phyloP scores from a whole-genome alignment of 2,329 filamentous ascomycete genomes.

The Epichloe typhina region DNA sequence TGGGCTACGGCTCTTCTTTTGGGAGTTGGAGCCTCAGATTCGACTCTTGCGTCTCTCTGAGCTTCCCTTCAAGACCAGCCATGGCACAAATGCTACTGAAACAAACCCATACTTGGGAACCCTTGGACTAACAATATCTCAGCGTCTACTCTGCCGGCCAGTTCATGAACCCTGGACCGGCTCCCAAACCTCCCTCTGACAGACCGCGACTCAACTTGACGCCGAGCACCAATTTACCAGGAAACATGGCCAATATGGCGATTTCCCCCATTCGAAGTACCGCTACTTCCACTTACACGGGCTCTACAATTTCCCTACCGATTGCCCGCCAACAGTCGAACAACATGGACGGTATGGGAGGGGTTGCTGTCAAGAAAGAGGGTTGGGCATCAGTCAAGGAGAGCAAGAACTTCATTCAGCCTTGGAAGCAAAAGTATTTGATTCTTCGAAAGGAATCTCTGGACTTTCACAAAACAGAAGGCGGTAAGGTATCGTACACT shows the following conservation, averaged over 20 bases:
- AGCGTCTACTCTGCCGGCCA: conserved; percentile 48
- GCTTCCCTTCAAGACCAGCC: neutral
- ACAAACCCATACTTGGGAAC: neutral
- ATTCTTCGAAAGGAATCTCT: conserved; percentile 86
- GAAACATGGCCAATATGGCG: conserved; percentile 68
- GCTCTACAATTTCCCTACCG: conserved; percentile 61
- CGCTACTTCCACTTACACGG: conserved; percentile 53
- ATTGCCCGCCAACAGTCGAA: conserved; percentile 50
- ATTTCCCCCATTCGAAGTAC: conserved; percentile 55
- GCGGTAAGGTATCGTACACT: conserved; percentile 74
- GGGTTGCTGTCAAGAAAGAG: conserved; percentile 65
- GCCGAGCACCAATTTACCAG: conserved; percentile 59
- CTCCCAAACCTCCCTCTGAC: conserved; percentile 77
- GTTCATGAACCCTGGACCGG: conserved; percentile 96
- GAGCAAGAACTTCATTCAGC: conserved; percentile 70
- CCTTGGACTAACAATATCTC: conserved; percentile 7
- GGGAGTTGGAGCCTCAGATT: neutral
- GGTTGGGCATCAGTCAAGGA: conserved; percentile 83
- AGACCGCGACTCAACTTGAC: conserved; percentile 71
- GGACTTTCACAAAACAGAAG: conserved; percentile 88
- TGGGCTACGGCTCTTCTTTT: neutral
- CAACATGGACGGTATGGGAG: conserved; percentile 49
- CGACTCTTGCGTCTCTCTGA: neutral
- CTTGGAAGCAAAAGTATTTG: conserved; percentile 84
- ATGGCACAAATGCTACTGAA: neutral